Percentiles rank a stretch among this genome's conserved stretches.
These are phyloP conservation scores for Yueomyces sp. DNA, from an alignment of 1,139 yeast species.

Conservation along the genomic window DNA sequence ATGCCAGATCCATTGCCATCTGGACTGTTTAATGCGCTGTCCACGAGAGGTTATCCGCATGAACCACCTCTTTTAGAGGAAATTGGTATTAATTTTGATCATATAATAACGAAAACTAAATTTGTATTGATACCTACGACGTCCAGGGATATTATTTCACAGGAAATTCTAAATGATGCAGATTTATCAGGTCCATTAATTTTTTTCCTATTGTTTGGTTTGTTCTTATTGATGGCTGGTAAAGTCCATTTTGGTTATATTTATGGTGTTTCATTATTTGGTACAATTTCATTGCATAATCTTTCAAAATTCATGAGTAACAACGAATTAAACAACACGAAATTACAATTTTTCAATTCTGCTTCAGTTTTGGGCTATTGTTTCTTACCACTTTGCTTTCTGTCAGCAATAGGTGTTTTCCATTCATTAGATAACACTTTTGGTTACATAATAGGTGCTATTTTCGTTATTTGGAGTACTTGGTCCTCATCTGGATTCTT, in stretches of 20 bases:
- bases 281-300: slow-evolving; percentile 73
- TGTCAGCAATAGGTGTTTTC: slow-evolving; percentile 63
- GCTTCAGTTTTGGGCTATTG: slow-evolving; percentile 94
- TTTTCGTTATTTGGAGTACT: slow-evolving; percentile 88
- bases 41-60: slow-evolving; percentile 85
- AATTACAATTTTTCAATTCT: slow-evolving; percentile 22
- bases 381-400: slow-evolving; percentile 73
- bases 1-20: slow-evolving; percentile 41
- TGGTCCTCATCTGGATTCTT: slow-evolving; percentile 89
- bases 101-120: slow-evolving; percentile 72
- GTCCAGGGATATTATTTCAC: slow-evolving; percentile 24
- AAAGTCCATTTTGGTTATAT: slow-evolving; percentile 94
- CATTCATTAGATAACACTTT: slow-evolving; percentile 54
- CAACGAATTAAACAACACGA: slow-evolving; percentile 9
- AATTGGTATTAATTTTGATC: slow-evolving; percentile 82
- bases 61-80: slow-evolving; percentile 91
- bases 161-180: slow-evolving; percentile 75
- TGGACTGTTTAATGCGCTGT: slow-evolving; percentile 84
- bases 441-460: slow-evolving; percentile 59
- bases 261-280: slow-evolving; percentile 90
- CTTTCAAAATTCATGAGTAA: slow-evolving; percentile 69
- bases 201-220: slow-evolving; percentile 82
- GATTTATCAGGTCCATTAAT: slow-evolving; percentile 93
- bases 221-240: slow-evolving; percentile 69
- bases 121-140: slow-evolving; percentile 76